These are phyloP conservation scores for Tagetes patula DNA, from an alignment of 129 eudicot species.

Conservation along the genomic window DNA sequence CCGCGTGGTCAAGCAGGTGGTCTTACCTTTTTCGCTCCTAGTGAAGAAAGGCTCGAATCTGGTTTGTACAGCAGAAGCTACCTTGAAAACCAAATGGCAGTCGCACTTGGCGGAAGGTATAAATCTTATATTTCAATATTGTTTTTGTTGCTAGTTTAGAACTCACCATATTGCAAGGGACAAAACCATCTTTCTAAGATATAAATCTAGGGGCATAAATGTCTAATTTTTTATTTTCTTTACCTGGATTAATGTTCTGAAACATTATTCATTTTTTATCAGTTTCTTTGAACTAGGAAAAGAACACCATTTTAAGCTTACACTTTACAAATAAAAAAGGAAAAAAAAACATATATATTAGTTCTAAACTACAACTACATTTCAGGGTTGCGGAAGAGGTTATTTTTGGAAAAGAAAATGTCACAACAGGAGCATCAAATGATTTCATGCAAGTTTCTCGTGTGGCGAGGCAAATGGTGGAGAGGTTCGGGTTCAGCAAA, in stretches of 20 bases:
- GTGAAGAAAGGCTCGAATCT: constrained; percentile 96
- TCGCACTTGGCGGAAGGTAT: constrained; percentile 95
- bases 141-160: background rate
- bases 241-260: background rate
- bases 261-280: too few species aligned
- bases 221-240: background rate
- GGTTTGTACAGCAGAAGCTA: constrained; percentile 96
- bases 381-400: constrained; percentile 94
- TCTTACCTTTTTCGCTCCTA: constrained; percentile 94
- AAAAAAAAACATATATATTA: background rate
- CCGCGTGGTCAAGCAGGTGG: constrained; percentile 99
- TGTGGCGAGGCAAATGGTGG: constrained; percentile 98
- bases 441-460: constrained; percentile 98
- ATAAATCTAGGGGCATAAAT: background rate
- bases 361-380: background rate
- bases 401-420: constrained; percentile 83
- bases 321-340: background rate
- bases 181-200: background rate
- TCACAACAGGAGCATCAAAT: constrained; percentile 94
- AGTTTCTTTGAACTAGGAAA: background rate
- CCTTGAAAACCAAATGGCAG: constrained; percentile 97
- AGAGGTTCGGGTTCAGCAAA: constrained; percentile 97
- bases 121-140: background rate
- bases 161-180: background rate
- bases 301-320: background rate